Base-by-base conservation (phyloP, 2,329 filamentous ascomycete genomes). In the Zasmidium citrigriseum region DNA sequence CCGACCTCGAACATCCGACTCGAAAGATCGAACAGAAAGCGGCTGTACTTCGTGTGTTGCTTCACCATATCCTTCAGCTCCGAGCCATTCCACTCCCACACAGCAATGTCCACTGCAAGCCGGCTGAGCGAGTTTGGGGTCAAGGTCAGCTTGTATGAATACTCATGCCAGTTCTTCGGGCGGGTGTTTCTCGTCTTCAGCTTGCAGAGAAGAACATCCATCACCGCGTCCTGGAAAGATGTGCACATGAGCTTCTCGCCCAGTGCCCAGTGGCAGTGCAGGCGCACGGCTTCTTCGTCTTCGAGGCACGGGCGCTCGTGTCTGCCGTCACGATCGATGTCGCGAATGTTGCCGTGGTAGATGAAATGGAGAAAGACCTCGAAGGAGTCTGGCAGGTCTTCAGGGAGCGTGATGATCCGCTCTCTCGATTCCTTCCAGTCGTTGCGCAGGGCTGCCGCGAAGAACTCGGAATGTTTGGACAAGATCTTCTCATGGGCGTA, bases 181-280 rank as follows among this genome's bases (percentile, higher is more conserved):
- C 38, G 14, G 45, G 23, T 4, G 16, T 12, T 18, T 16, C 5
- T 46, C 12, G 7, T 25, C 9, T 3, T 22, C 5, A 57, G 9
- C 11, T 59, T 57, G 0, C 49, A 24, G 9, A 67, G 47, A 5
- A 66, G 46, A 2, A 54, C 56, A 14, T 66, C 58, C 21, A 64
- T 38, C 0, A 64, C 41, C 2, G 55, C 52, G 48, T 70, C 66
- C 47, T 64, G 67, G 59, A 66, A 69, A 18, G 34, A 45, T 0
- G 22, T 12, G 38, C 66, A 65, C 12, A 61, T 46, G 1, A 69
- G 22, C 44, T 61, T 60, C 3, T 67, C 64, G 22, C 64, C 67
- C 2, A 68, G 56, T 2, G 64, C 38, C 54, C 63, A 70, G 12
- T 51, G 45, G 4, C 52, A 51, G 2, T 52, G 47, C 2, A 67